Percentiles rank a stretch among this genome's conserved stretches.
phyloP scores from a whole-genome alignment of 169 alveolate genomes.

The Cardiosporidium cionae region DNA sequence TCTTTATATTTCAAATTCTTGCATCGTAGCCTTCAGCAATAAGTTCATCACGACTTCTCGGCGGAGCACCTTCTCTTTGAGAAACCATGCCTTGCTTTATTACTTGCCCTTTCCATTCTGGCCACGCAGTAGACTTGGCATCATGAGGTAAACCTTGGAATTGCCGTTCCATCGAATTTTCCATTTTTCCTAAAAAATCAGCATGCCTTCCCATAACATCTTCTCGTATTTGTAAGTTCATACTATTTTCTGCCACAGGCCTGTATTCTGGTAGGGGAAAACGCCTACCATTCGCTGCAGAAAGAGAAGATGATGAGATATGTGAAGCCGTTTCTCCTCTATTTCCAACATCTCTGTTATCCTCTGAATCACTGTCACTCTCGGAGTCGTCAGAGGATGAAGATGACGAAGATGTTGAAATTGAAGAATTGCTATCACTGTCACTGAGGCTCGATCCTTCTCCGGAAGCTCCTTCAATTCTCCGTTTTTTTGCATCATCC shows the following conservation, averaged over 20 bases:
- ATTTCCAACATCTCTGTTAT: slow-evolving; percentile 35
- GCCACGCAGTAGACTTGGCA: slow-evolving; percentile 71
- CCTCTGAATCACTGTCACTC: slow-evolving; percentile 49
- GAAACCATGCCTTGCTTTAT: slow-evolving; percentile 78
- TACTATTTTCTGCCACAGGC: slow-evolving; percentile 63
- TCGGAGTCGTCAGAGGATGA: slow-evolving; percentile 56
- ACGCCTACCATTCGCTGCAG: slow-evolving; percentile 1
- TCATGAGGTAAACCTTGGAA: slow-evolving; percentile 9
- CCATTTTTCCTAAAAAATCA: slow-evolving; percentile 64
- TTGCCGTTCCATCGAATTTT: slow-evolving; percentile 34
- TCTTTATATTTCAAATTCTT: slow-evolving; percentile 44
- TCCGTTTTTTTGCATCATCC: neutral
- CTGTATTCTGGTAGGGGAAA: slow-evolving; percentile 57
- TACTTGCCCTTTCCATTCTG: slow-evolving; percentile 84
- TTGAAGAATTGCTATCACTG: too few relatives aligned
- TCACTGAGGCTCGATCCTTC: neutral
- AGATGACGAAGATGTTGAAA: slow-evolving; percentile 22
- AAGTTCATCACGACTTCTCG: slow-evolving; percentile 68
- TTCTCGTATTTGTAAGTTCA: slow-evolving; percentile 50
- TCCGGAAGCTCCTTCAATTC: neutral
- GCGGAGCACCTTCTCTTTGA: slow-evolving; percentile 72
- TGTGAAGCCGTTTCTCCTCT: slow-evolving; percentile 9
- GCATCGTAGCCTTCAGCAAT: slow-evolving; percentile 83
- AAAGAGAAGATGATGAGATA: slow-evolving; percentile 5
- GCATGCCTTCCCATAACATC: slow-evolving; percentile 73